Evolutionary conservation across 2,329 filamentous ascomycete species (phyloP).

Genomic region (Colletotrichum musicola): DNA sequence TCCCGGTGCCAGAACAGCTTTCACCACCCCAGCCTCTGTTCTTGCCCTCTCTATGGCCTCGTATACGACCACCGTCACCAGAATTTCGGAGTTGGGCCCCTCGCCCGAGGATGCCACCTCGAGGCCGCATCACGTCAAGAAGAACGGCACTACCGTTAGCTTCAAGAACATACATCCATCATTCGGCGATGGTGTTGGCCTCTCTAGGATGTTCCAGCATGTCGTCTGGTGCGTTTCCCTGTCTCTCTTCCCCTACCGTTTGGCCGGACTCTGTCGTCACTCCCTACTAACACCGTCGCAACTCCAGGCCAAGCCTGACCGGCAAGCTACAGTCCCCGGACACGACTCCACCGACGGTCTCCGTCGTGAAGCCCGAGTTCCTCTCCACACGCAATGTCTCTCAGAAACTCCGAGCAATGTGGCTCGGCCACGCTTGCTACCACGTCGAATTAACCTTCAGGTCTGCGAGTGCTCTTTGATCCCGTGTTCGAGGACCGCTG

Average conservation of each 20-base stretch:
- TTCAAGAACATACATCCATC: slow-evolving; percentile 68
- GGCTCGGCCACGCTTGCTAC: slow-evolving; percentile 96
- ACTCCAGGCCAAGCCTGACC: slow-evolving; percentile 51
- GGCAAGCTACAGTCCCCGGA: slow-evolving; percentile 65
- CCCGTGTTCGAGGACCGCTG: slow-evolving; percentile 93
- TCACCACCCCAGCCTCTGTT: slow-evolving; percentile 24
- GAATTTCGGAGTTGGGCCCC: slow-evolving; percentile 49
- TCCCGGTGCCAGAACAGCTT: slow-evolving; percentile 32
- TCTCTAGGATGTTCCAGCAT: slow-evolving; percentile 45
- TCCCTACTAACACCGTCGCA: slow-evolving; percentile 18
- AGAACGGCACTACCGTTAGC: slow-evolving; percentile 53
- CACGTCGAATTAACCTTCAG: slow-evolving; percentile 88
- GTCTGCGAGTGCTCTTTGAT: slow-evolving; percentile 90
- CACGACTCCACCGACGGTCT: slow-evolving; percentile 74
- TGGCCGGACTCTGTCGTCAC: slow-evolving; percentile 1
- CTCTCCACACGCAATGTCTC: slow-evolving; percentile 69
- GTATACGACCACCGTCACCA: slow-evolving; percentile 48
- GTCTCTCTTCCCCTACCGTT: not conserved
- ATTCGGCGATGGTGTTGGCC: slow-evolving; percentile 43
- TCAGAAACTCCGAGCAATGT: slow-evolving; percentile 81
- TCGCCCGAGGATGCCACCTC: slow-evolving; percentile 57
- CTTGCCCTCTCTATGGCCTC: slow-evolving; percentile 40
- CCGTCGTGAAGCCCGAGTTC: slow-evolving; percentile 76
- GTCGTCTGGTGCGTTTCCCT: slow-evolving; percentile 51
- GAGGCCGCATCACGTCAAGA: slow-evolving; percentile 63